Evolutionary conservation across 768 basidiomycete species (phyloP), one percentile per base, ranked within the genome.

Genomic region (Suillus ampliporus): DNA sequence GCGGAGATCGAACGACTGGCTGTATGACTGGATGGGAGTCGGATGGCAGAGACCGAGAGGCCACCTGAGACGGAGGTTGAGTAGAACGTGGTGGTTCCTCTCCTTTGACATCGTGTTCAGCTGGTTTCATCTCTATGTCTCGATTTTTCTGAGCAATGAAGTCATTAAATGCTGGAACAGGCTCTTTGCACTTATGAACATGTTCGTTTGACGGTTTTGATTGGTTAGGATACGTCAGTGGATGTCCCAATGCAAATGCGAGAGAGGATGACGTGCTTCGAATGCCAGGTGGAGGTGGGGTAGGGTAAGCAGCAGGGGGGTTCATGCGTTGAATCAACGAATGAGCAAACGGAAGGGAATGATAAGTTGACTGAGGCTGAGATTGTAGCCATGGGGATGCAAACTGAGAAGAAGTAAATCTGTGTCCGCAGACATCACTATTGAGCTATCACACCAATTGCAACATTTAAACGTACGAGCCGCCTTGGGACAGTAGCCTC

Each of bases 221-320:
- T 40, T 56, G 38, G 11, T 74, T 73, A 7, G 69, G 47, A 53
- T 65, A 72, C 44, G 72, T 69, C 34, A 69, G 74, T 6, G 78
- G 80, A 46, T 79, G 75, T 6, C 89, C 90, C 26, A 94, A 82
- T 4, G 92, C 92, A 72, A 82, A 82, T 5, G 91, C 91, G 61
- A 92, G 84, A 14, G 91, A 92, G 17, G 91, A 92, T 1, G 90
- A 89, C 1, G 83, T 85, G n/a, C 82, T 79, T 41, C 78, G 83
- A 44, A 90, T 86, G 14, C 83, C 82, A 1, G 89, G 88, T 19
- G 82, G 81, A 1, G 90, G 88, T 26, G 88, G 89, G 2, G 90
- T 90, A 3, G 90, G 90, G 75, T 92, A 92, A 2, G 86, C 82
- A 4, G 82, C 78, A 19, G 81, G 80, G n/a, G 90, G 87, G 4